phyloP scores from a whole-genome alignment of 2,329 filamentous ascomycete genomes.

The Arthroderma uncinatum region DNA sequence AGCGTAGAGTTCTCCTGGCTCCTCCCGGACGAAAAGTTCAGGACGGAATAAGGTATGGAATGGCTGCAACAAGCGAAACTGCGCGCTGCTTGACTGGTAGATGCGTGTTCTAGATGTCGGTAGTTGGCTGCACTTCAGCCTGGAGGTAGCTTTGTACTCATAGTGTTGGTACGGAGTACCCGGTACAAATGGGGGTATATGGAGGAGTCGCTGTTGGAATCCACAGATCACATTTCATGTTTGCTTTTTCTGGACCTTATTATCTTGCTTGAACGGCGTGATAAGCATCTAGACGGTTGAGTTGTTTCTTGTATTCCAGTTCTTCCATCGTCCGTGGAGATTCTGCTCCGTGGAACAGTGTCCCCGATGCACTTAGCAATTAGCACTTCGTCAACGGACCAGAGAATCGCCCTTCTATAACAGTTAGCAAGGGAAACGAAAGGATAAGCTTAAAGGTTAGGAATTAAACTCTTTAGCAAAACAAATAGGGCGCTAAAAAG shows the following conservation, averaged over 20 bases:
- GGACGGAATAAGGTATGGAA: neutral
- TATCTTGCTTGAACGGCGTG: neutral
- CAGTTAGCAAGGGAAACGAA: too few species aligned
- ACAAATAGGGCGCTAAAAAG: too few species aligned
- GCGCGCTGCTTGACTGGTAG: neutral
- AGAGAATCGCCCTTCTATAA: too few species aligned
- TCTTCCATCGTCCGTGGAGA: too few species aligned
- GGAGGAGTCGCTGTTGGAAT: too few species aligned
- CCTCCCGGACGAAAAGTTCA: neutral
- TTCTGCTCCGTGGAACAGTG: too few species aligned
- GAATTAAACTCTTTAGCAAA: too few species aligned
- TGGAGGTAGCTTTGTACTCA: neutral
- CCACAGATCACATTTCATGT: neutral
- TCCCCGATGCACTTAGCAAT: too few species aligned
- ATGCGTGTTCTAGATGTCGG: neutral
- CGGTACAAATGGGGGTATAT: too few species aligned
- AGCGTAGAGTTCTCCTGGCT: neutral
- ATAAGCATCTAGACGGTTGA: neutral
- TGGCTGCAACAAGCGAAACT: neutral
- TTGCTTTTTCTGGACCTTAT: neutral
- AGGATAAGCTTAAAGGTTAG: too few species aligned
- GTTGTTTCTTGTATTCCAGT: neutral
- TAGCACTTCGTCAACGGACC: too few species aligned
- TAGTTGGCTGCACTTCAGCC: neutral
- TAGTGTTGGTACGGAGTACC: neutral